These are phyloP conservation scores for Paraleonurus japonicus DNA, from an alignment of 257 asterid genomes.

Conservation along the genomic window DNA sequence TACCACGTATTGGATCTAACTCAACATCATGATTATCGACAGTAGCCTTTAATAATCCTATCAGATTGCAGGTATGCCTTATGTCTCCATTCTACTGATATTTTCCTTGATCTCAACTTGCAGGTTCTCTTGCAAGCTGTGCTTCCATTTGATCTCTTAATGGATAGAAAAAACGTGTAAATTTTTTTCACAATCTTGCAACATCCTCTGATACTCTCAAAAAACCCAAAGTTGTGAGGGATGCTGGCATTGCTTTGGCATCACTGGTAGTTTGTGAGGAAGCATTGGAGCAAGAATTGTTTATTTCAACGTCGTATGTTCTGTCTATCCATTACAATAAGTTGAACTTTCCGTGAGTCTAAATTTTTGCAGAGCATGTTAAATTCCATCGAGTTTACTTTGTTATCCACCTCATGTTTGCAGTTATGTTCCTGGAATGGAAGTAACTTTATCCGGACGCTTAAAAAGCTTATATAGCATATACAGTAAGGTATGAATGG, in stretches of 20 bases:
- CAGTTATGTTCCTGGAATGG: constrained; percentile 99
- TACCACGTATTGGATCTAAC: constrained; percentile 13
- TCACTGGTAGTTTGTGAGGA: constrained; percentile 94
- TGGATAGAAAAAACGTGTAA: constrained; percentile 72
- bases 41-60: constrained; percentile 7
- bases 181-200: constrained; percentile 52
- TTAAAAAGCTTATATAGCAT: constrained; percentile 90
- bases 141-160: constrained; percentile 83
- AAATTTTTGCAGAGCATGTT: constrained; percentile 2
- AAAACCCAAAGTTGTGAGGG: constrained; percentile 79
- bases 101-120: constrained; percentile 23
- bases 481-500: constrained; percentile 70
- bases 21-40: background rate
- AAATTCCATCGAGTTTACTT: constrained; percentile 8
- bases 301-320: constrained; percentile 92
- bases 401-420: constrained; percentile 26
- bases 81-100: constrained; percentile 13
- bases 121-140: constrained; percentile 97
- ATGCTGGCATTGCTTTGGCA: constrained; percentile 86
- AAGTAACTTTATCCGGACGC: constrained; percentile 89
- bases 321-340: constrained; percentile 19
- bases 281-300: constrained; percentile 87
- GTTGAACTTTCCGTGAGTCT: constrained; percentile 9
- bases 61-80: constrained; percentile 17
- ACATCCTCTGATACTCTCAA: constrained; percentile 44